Conservation (phyloP, 202 grass and related monocot genomes). For the Carex arenaria region DNA sequence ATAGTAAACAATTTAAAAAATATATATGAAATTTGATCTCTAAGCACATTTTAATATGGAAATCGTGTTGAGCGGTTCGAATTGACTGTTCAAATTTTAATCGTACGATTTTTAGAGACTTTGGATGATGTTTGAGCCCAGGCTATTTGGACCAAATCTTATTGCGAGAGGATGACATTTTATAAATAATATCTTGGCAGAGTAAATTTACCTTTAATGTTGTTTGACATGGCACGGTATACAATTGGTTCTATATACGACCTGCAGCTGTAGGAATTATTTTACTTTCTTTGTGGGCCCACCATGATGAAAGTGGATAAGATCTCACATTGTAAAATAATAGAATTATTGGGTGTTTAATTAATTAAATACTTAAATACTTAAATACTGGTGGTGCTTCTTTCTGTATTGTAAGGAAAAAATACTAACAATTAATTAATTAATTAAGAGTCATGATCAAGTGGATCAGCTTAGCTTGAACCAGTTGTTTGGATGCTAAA, state of each 20-base stretch:
- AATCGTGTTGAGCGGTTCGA: too few relatives aligned
- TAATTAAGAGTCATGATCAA: background rate
- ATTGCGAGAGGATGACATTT: background rate
- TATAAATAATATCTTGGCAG: background rate
- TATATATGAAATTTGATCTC: too few relatives aligned
- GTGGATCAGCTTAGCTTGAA: conserved; percentile 13
- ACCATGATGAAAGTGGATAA: conserved; percentile 26
- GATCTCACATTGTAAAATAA: conserved; percentile 21
- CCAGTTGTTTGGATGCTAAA: background rate
- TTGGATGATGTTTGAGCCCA: too few relatives aligned
- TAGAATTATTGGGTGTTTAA: conserved; percentile 8
- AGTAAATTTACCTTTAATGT: background rate
- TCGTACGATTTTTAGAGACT: too few relatives aligned
- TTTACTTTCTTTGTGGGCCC: conserved; percentile 10
- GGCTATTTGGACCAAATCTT: too few relatives aligned
- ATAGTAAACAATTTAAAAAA: too few relatives aligned
- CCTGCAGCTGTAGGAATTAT: background rate
- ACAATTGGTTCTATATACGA: conserved; percentile 21
- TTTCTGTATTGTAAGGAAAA: background rate
- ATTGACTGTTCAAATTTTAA: too few relatives aligned
- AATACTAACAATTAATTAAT: background rate
- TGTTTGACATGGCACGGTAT: conserved; percentile 2
- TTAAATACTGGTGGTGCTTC: conserved; percentile 1
- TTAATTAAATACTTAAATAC: background rate
- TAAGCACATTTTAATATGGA: too few relatives aligned